Base-by-base conservation (phyloP, 2,329 filamentous ascomycete genomes). In the Sarocladium oryzae region DNA sequence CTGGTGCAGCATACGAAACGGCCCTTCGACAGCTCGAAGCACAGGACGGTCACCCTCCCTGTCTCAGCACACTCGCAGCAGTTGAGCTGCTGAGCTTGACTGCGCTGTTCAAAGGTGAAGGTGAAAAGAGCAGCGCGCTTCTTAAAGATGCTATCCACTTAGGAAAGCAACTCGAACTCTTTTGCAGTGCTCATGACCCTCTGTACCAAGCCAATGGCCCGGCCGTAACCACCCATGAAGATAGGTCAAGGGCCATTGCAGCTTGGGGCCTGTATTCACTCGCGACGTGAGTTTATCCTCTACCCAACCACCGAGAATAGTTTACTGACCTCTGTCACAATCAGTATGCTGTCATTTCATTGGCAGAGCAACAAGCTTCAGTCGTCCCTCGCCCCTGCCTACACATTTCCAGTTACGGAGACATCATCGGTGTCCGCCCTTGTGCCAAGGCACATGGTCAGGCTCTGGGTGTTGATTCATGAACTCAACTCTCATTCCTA, bases 241-340 rank as follows among this genome's bases (percentile, higher is more conserved):
- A 55, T 3, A 26, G 10, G 11, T 30, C 37, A 21, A 49, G 30
- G 43, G 51, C 49, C 38, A 30, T 33, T 23, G 30, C 51, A 53
- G n/a, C 38, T n/a, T 55, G 54, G 54, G 54, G 54, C 2, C 21
- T 55, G 2, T 55, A 53, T 33, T 50, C 52, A 4, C 46, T 46
- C 16, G 46, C 50, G 23, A 54, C 41, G 53, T 54, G 38, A 41
- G 50, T 33, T 8, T 28, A 45, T 26, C 7, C 24, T 15, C 26
- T 51, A n/a, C 2, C 24, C 21, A 8, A n/a, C 21, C 2, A 18
- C 21, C 4, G 24, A n/a, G 16, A 1, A 18, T 7, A 28, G 1
- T 10, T 30, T 9, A 48, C 43, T 48, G 20, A 28, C 20, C 10
- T 18, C 9, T 48, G n/a, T 28, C 11, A 13, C 7, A 37, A 23